phyloP scores from a whole-genome alignment of 306 rosid species.

The Begonia fuchsioides region DNA sequence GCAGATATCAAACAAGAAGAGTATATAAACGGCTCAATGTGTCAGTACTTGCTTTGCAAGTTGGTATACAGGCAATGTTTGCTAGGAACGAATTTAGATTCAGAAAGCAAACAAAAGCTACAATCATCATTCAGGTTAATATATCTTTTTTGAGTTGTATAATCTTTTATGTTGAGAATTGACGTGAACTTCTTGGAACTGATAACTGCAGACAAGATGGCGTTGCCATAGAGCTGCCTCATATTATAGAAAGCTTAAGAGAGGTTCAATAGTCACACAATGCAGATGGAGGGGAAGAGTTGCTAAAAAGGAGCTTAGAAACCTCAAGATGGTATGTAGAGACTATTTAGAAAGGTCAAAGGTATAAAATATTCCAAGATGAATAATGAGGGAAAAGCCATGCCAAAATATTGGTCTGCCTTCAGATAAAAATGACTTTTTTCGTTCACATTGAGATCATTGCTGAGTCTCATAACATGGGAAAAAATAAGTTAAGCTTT shows the following conservation, averaged over 20 bases:
- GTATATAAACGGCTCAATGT: constrained; percentile 39
- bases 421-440: no score
- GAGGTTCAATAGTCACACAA: constrained; percentile 58
- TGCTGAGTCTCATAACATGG: no score
- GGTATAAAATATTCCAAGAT: no score
- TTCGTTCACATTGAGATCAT: no score
- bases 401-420: no score
- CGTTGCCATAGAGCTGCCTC: constrained; percentile 62
- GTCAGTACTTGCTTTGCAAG: constrained; percentile 59
- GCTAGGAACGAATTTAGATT: constrained; percentile 56
- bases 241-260: constrained; percentile 61
- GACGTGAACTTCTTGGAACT: constrained; percentile 1
- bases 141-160: constrained; percentile 11
- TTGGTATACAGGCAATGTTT: constrained; percentile 77
- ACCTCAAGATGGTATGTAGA: constrained; percentile 89
- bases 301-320: constrained; percentile 75
- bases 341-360: background rate
- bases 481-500: no score
- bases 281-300: constrained; percentile 69
- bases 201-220: constrained; percentile 63
- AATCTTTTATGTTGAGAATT: background rate
- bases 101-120: constrained; percentile 62
- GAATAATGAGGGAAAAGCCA: no score
- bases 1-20: constrained; percentile 49
- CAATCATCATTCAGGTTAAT: constrained; percentile 58